Conservation (phyloP, 139 green algal genomes). For the Ettlia oleoabundans region DNA sequence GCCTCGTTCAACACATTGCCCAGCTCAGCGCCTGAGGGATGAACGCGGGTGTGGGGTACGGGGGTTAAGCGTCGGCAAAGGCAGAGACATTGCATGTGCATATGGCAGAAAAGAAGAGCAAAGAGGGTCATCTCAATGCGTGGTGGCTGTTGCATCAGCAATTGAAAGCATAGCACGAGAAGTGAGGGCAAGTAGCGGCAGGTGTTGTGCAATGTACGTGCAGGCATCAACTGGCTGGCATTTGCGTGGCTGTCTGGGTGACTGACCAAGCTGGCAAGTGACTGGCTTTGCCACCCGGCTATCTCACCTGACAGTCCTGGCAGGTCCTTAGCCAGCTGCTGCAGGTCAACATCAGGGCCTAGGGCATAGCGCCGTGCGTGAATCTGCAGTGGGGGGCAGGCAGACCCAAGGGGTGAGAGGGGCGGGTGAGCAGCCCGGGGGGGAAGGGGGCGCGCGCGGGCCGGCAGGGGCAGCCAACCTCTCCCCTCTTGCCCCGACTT, state of each 20-base stretch:
- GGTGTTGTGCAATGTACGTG: too few relatives aligned
- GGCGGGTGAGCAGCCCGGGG: background rate
- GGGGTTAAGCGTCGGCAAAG: background rate
- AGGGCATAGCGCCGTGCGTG: constrained; percentile 71
- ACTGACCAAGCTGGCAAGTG: too few relatives aligned
- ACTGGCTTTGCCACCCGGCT: too few relatives aligned
- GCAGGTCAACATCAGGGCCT: constrained; percentile 82
- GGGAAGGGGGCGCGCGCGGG: background rate
- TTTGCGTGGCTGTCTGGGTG: too few relatives aligned
- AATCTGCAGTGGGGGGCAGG: background rate
- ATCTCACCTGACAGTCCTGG: constrained; percentile 75
- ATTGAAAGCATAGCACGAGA: too few relatives aligned
- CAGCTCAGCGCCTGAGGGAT: constrained; percentile 86
- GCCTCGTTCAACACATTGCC: constrained; percentile 97
- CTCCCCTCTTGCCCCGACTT: background rate
- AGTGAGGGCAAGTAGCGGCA: too few relatives aligned
- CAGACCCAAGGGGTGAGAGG: background rate
- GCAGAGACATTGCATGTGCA: background rate
- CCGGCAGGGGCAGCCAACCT: background rate
- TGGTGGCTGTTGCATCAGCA: too few relatives aligned
- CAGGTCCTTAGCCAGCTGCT: constrained; percentile 90
- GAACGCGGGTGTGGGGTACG: background rate
- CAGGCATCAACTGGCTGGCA: too few relatives aligned
- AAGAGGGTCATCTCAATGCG: background rate
- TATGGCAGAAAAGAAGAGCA: background rate